phyloP scores from a whole-genome alignment of 352 stramenopile genomes.

The Pythium rishiriense region DNA sequence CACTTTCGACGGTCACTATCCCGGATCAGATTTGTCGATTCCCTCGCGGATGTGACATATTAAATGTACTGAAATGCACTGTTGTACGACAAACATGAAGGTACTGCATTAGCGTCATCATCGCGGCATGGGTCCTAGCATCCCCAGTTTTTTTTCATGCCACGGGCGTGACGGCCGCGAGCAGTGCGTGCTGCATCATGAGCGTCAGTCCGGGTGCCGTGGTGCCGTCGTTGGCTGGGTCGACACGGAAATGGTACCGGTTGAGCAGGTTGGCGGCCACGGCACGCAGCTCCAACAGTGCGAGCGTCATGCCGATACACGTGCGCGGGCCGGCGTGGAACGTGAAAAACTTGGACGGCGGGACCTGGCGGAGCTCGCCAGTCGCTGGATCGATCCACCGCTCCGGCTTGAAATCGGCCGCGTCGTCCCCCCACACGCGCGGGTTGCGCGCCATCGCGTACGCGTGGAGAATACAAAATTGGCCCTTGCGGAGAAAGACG shows the following conservation, averaged over 20 bases:
- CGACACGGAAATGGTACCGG: slow-evolving; percentile 15
- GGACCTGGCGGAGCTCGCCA: slow-evolving; percentile 13
- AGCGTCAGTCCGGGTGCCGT: slow-evolving; percentile 4
- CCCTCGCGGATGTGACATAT: no score
- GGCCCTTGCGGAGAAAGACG: slow-evolving; percentile 29
- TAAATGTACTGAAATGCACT: not conserved
- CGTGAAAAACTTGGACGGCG: slow-evolving; percentile 33
- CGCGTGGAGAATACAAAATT: slow-evolving; percentile 28
- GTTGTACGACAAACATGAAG: not conserved
- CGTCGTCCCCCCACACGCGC: slow-evolving; percentile 49
- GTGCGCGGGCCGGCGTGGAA: slow-evolving; percentile 37
- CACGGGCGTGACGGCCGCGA: not conserved
- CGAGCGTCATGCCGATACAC: slow-evolving; percentile 37
- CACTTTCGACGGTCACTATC: not conserved
- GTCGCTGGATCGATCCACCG: slow-evolving; percentile 41
- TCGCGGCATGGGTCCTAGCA: no score
- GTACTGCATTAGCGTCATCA: not conserved
- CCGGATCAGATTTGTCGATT: not conserved
- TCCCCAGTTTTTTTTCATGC: no score
- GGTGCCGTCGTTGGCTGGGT: slow-evolving; percentile 13
- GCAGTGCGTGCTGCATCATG: slow-evolving; percentile 19
- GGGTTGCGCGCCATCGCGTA: slow-evolving; percentile 37
- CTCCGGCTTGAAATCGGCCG: slow-evolving; percentile 59
- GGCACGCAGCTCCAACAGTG: slow-evolving; percentile 40
- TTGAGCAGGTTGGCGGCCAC: slow-evolving; percentile 24